Base-by-base conservation (phyloP, 106 monocot genomes). In the Phalaenopsis aphrodite region DNA sequence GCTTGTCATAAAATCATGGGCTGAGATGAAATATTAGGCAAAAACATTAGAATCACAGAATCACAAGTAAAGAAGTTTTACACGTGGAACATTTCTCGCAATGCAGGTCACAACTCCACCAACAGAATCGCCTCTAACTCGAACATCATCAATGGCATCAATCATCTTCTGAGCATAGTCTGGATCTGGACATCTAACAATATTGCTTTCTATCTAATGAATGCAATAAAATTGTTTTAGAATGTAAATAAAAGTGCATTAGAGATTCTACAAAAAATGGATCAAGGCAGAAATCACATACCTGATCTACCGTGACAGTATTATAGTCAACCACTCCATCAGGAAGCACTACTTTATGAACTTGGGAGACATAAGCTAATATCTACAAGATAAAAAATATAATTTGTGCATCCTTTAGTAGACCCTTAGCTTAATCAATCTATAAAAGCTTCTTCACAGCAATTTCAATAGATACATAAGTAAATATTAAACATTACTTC, bases 81-180 rank as follows among this genome's bases (percentile, higher is more conserved):
- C 98, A 79, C 92, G 88, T 71, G 94, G 98, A 68, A 94, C 98
- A 82, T 94, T 99, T 86, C 98, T 94, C 77, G 94, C 91, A 80
- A 99, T 84, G 77, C 98, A 94, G 42, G 98, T 99, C 77, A 99
- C 98, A 48, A 94, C 89, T 74, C 94, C 98, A 76, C 98, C 98
- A 83, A 99, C 93, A 67, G 98, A 99, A 78, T 99, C 98, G 0
- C 98, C 98, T 86, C 61, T 87, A 41, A 94, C 92, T 79, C 98
- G 86, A 30, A 99, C 89, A 79, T 71, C 85, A 84, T 99, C 94
- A 83, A 99, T 93, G 48, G 92, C 98, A 80, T 89, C 91, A 78
- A 99, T 99, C 98, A 99, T 99, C 85, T 91, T 99, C 67, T 92
- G 85, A 75, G 92, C 98, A 86, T 90, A 91, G 81, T 91, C 98